Evolutionary conservation across 352 stramenopile genomes (phyloP).

Genomic region (Globisporangium camurandrum): DNA sequence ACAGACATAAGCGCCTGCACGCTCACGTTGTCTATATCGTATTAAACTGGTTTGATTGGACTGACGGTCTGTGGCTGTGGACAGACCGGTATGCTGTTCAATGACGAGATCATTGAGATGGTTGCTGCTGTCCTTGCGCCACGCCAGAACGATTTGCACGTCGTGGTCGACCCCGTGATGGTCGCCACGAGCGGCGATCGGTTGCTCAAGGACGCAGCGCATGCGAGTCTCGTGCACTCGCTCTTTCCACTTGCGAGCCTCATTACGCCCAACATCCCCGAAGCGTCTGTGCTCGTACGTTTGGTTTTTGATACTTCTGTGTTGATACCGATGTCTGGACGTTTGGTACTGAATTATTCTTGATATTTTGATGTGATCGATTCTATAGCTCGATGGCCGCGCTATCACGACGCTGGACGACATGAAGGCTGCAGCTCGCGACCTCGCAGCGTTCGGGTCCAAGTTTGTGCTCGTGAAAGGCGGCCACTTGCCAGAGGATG

Average conservation of each 20-base stretch:
- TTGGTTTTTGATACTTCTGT: neutral
- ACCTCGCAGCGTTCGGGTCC: conserved; percentile 58
- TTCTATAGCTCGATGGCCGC: conserved; percentile 24
- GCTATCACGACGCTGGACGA: conserved; percentile 35
- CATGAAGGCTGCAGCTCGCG: conserved; percentile 71
- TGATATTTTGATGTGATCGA: neutral
- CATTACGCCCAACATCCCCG: conserved; percentile 92
- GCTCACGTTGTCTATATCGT: too few relatives aligned
- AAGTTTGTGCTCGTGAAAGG: conserved; percentile 89
- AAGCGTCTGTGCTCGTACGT: conserved; percentile 82
- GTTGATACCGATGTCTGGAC: neutral
- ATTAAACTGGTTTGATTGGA: too few relatives aligned
- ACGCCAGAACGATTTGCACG: conserved; percentile 41
- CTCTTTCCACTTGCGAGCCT: conserved; percentile 86
- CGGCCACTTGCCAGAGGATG: conserved; percentile 75
- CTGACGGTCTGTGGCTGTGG: neutral
- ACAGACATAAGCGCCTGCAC: too few relatives aligned
- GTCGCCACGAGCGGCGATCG: conserved; percentile 84
- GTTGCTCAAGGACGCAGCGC: conserved; percentile 73
- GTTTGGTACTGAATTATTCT: neutral
- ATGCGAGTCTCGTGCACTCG: conserved; percentile 54
- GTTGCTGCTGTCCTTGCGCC: conserved; percentile 51
- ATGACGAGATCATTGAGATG: conserved; percentile 62
- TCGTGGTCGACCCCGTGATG: conserved; percentile 95
- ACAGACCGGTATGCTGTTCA: conserved; percentile 89